A percentile compares a stretch with the other conserved stretches of the same genome.
Evolutionary conservation across 345 rosid species (phyloP).

Genomic region (Erucastrum elatum): DNA sequence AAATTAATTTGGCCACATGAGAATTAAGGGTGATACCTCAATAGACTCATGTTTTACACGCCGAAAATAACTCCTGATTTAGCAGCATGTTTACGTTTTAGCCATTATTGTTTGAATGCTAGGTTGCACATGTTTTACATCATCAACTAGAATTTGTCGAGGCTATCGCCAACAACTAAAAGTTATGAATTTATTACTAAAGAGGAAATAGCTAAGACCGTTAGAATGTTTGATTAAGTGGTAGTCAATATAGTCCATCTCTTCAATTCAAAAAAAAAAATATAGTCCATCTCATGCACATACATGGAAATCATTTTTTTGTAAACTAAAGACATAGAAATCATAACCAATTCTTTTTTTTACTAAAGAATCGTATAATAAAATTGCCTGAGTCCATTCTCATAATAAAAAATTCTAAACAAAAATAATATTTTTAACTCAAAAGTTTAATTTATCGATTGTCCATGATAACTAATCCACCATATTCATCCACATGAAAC

Average conservation of each 20-base stretch:
- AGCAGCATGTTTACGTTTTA: neutral
- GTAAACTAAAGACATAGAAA: neutral
- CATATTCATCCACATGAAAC: neutral
- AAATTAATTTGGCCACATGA: neutral
- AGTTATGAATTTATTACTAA: neutral
- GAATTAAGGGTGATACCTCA: neutral
- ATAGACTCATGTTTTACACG: neutral
- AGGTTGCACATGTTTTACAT: neutral
- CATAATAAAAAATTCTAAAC: neutral
- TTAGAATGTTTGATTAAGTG: no score
- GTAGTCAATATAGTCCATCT: no score
- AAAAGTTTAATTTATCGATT: neutral
- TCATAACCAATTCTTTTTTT: neutral
- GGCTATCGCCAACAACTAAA: neutral
- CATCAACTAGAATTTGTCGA: neutral
- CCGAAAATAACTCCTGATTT: neutral
- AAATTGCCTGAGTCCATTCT: neutral
- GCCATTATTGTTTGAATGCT: neutral
- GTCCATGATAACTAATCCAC: neutral
- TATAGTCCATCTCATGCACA: neutral
- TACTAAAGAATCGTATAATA: neutral
- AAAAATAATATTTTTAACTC: neutral
- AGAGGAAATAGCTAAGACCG: no score
- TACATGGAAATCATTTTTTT: neutral
- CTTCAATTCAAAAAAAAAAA: no score